Percentiles rank a stretch among this genome's conserved stretches.
phyloP scores from a whole-genome alignment of 192 early-diverging fungal species.

The Linnemannia hyalina region DNA sequence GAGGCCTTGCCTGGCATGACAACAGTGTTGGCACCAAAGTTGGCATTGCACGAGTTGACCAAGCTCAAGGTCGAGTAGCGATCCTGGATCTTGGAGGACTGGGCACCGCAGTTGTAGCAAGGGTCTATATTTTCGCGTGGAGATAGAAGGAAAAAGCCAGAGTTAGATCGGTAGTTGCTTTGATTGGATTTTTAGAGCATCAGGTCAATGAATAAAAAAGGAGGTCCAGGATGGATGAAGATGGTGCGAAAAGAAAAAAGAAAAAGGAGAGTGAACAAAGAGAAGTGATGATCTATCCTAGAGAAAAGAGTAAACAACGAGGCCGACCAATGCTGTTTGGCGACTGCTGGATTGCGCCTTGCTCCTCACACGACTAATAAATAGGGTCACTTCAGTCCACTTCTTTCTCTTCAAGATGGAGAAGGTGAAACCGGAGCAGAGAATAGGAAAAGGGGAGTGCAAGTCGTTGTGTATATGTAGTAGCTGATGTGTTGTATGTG shows the following conservation, averaged over 20 bases:
- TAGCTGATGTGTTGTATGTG: no score
- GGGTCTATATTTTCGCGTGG: not conserved
- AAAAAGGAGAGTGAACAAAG: not conserved
- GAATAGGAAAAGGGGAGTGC: not conserved
- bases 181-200: not conserved
- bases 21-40: conserved; percentile 51
- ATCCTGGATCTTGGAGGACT: conserved; percentile 47
- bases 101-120: conserved; percentile 49
- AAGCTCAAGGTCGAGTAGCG: conserved; percentile 40
- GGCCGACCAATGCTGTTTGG: not conserved
- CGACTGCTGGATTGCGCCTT: not conserved
- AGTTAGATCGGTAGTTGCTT: not conserved
- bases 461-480: not conserved
- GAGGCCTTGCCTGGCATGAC: conserved; percentile 44
- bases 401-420: not conserved
- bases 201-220: not conserved
- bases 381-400: no score
- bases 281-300: not conserved
- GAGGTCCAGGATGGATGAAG: not conserved
- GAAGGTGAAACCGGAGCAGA: not conserved
- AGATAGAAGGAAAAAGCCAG: not conserved
- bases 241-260: not conserved
- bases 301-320: not conserved
- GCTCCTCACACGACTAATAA: not conserved
- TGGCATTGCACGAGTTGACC: conserved; percentile 45